These are phyloP conservation scores for Diplodia scrobiculata DNA, from an alignment of 2,329 filamentous ascomycete genomes.

Conservation along the genomic window DNA sequence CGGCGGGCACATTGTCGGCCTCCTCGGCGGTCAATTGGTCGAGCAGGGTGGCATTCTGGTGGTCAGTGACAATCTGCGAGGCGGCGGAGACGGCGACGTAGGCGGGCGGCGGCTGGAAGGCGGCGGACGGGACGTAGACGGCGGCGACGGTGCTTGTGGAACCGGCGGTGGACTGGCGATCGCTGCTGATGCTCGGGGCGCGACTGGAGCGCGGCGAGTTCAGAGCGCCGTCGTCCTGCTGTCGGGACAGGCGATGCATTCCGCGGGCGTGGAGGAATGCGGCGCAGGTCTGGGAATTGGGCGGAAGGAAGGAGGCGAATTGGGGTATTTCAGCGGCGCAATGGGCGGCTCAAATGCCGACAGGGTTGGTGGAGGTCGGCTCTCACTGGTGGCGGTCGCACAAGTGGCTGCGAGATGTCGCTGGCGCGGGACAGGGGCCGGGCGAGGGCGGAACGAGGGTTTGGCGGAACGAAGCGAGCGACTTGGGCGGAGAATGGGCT, in stretches of 20 bases:
- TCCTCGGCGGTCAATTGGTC: conserved; percentile 70
- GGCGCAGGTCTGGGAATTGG: background rate
- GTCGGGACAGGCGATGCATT: conserved; percentile 23
- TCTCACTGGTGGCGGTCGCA: conserved; percentile 10
- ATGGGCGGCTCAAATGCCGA: conserved; percentile 22
- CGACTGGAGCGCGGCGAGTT: conserved; percentile 44
- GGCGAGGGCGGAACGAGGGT: background rate
- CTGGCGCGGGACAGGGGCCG: background rate
- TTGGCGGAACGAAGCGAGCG: background rate
- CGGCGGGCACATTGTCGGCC: conserved; percentile 58
- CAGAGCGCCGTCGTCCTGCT: conserved; percentile 24
- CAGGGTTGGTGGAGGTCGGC: conserved; percentile 12
- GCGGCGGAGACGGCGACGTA: conserved; percentile 89
- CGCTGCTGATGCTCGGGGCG: conserved; percentile 66
- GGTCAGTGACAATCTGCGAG: conserved; percentile 86
- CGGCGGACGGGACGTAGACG: conserved; percentile 64
- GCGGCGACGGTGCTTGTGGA: conserved; percentile 54
- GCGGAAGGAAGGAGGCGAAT: background rate
- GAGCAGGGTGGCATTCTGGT: conserved; percentile 74
- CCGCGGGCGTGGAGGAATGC: conserved; percentile 16
- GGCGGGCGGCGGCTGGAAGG: conserved; percentile 72
- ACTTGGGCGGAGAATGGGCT: background rate
- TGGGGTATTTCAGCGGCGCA: conserved; percentile 6
- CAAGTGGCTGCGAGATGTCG: background rate
- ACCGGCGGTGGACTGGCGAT: conserved; percentile 61